A percentile compares a stretch with the other conserved stretches of the same genome.
These are phyloP conservation scores for Globisporangium polare DNA, from an alignment of 352 stramenopile species.

Conservation along the genomic window DNA sequence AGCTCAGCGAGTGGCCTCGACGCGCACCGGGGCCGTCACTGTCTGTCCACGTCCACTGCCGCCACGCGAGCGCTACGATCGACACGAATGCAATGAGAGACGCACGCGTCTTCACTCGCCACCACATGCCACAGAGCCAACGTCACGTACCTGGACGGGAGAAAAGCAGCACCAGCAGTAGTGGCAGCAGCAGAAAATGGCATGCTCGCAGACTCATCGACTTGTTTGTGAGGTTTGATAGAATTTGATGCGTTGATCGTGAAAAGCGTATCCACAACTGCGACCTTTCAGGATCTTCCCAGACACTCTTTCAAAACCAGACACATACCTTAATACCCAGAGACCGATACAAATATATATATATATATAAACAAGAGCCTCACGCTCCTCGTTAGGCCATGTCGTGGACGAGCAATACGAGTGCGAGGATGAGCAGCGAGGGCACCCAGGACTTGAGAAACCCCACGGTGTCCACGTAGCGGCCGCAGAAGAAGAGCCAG, in stretches of 20 bases:
- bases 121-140: background rate
- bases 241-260: no score
- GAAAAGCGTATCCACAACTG: no score
- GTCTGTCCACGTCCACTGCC: conserved; percentile 77
- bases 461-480: conserved; percentile 39
- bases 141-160: background rate
- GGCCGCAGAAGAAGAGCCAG: conserved; percentile 72
- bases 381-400: conserved; percentile 18
- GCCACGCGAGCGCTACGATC: conserved; percentile 41
- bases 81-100: background rate
- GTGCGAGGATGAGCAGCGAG: conserved; percentile 19
- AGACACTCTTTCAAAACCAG: no score
- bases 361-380: background rate
- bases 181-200: background rate
- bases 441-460: conserved; percentile 42
- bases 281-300: no score
- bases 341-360: no score
- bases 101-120: no score
- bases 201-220: background rate
- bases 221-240: no score
- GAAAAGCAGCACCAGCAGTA: background rate
- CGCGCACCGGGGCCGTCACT: conserved; percentile 62
- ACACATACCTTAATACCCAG: background rate
- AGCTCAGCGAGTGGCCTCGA: conserved; percentile 84
- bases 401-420: conserved; percentile 24